Evolutionary conservation across 805 yeast genomes (phyloP).

Genomic region (Monosporozyma yasuniensis): DNA sequence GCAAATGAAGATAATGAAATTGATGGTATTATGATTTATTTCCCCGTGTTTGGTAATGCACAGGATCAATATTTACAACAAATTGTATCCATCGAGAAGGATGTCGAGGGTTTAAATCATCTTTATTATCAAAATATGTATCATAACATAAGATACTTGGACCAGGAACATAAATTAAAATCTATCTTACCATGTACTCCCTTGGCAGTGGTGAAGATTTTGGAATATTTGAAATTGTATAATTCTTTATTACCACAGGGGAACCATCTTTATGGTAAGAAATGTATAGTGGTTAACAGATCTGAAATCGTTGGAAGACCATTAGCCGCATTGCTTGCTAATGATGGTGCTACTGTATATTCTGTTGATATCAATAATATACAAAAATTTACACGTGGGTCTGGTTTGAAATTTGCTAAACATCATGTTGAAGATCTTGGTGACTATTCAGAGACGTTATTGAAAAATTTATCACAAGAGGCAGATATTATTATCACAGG

Average conservation of each 20-base stretch:
- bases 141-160: constrained; percentile 82
- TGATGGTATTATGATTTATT: constrained; percentile 92
- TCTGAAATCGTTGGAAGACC: constrained; percentile 98
- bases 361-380: constrained; percentile 83
- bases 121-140: constrained; percentile 88
- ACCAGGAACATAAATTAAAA: constrained; percentile 65
- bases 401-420: constrained; percentile 68
- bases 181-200: constrained; percentile 96
- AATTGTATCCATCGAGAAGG: constrained; percentile 82
- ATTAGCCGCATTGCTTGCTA: constrained; percentile 87
- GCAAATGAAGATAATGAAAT: constrained; percentile 73
- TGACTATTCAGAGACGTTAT: constrained; percentile 31
- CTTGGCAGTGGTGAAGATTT: constrained; percentile 82
- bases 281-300: constrained; percentile 81
- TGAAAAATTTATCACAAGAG: constrained; percentile 56
- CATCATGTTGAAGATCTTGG: constrained; percentile 67
- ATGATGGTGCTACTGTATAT: constrained; percentile 94
- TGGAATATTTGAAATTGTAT: constrained; percentile 84
- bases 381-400: constrained; percentile 91
- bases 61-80: constrained; percentile 96
- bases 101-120: constrained; percentile 92
- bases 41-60: constrained; percentile 91
- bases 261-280: constrained; percentile 86
- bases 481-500: constrained; percentile 96
- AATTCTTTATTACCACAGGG: constrained; percentile 78